Evolutionary conservation across 1,284 basidiomycete species (phyloP).

Genomic region (Ganoderma leucocontextum): DNA sequence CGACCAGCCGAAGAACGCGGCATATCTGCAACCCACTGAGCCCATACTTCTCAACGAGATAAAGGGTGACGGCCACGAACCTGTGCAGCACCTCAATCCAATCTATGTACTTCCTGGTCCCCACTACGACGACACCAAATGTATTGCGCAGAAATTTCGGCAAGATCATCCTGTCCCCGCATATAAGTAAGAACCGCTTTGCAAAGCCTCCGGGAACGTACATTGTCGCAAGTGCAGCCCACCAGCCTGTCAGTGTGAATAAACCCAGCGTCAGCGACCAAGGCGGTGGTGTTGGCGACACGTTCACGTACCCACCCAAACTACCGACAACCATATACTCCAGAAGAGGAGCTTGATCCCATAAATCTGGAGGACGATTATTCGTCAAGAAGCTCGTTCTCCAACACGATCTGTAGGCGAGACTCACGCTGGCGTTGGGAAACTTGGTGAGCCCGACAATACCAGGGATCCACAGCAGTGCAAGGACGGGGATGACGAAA

Average conservation of each 20-base stretch:
- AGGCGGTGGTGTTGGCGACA: background rate
- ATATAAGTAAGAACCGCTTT: background rate
- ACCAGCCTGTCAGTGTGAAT: constrained; percentile 69
- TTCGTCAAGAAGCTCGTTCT: constrained; percentile 3
- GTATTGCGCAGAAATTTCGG: constrained; percentile 69
- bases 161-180: constrained; percentile 54
- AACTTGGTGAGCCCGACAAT: constrained; percentile 75
- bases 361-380: constrained; percentile 54
- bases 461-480: constrained; percentile 78
- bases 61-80: constrained; percentile 43
- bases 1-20: constrained; percentile 80
- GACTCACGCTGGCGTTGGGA: constrained; percentile 59
- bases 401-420: background rate
- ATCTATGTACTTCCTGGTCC: constrained; percentile 76
- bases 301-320: constrained; percentile 68
- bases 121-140: constrained; percentile 77
- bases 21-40: constrained; percentile 55
- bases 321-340: constrained; percentile 86
- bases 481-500: constrained; percentile 80
- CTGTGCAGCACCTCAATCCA: constrained; percentile 75
- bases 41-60: background rate
- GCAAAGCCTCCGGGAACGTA: constrained; percentile 41
- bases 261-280: constrained; percentile 11
- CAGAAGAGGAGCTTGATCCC: constrained; percentile 79
- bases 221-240: constrained; percentile 76